Evolutionary conservation across 225 moss, liverwort and hornwort species (phyloP).

Genomic region (Neckera pumila): DNA sequence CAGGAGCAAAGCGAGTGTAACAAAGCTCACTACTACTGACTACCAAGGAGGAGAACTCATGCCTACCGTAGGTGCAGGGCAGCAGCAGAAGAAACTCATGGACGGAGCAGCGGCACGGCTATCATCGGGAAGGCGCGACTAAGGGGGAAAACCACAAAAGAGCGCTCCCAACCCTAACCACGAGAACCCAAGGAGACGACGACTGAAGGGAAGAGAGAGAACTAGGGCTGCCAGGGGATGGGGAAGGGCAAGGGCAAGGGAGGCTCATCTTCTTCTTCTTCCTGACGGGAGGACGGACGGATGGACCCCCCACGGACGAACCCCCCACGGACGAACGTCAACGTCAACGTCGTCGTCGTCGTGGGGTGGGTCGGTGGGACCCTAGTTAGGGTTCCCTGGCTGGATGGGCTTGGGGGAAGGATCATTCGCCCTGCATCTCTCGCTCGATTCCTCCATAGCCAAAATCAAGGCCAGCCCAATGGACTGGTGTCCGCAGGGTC

Average conservation of each 20-base stretch:
- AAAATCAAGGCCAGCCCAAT: neutral
- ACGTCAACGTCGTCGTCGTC: neutral
- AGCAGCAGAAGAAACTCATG: neutral
- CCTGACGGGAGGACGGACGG: neutral
- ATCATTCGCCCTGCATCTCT: neutral
- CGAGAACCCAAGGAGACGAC: neutral
- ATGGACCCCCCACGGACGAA: too few species aligned
- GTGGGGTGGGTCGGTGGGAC: neutral
- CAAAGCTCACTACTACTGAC: neutral
- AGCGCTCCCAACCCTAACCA: constrained; percentile 14
- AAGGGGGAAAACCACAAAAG: too few species aligned
- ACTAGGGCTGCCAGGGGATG: neutral
- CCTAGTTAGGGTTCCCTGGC: neutral
- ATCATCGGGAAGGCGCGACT: constrained; percentile 22
- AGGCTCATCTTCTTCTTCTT: neutral
- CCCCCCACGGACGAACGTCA: neutral
- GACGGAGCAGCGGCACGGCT: constrained; percentile 10
- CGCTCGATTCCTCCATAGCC: neutral
- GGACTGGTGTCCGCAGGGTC: neutral
- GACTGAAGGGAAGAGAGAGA: neutral
- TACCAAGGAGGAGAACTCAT: constrained; percentile 4
- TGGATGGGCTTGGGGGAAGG: neutral
- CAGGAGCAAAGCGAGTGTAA: neutral
- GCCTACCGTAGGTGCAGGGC: neutral
- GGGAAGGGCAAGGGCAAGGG: neutral